Conservation (phyloP, 257 asterid species). For the Solanum infundibuliforme region DNA sequence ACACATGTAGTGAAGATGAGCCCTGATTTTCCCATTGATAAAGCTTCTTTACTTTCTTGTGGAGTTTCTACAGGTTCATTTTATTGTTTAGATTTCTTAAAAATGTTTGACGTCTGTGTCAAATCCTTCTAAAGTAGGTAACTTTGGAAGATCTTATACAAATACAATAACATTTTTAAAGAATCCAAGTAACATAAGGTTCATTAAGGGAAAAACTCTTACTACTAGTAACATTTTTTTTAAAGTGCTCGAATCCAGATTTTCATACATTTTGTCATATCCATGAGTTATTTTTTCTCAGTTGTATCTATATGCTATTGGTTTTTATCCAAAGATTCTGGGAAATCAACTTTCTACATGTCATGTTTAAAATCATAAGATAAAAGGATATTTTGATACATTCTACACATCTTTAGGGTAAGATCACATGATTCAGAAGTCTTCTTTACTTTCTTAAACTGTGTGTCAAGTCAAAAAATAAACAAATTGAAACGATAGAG, state of each 20-base stretch:
- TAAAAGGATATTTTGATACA: too few species aligned
- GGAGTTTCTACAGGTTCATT: conserved; percentile 28
- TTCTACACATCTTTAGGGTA: neutral
- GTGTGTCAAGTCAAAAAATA: neutral
- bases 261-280: neutral
- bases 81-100: neutral
- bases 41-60: conserved; percentile 30
- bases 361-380: neutral
- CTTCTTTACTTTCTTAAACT: too few species aligned
- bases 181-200: neutral
- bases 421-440: neutral
- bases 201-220: neutral
- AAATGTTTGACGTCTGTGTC: neutral
- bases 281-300: neutral
- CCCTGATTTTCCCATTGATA: conserved; percentile 9
- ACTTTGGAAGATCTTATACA: neutral
- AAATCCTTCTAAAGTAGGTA: neutral
- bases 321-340: neutral
- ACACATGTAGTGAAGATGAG: conserved; percentile 24
- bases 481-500: neutral
- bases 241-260: neutral
- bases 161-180: neutral
- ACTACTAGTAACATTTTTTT: neutral
- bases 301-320: neutral
- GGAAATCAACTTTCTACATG: neutral